These are phyloP conservation scores for Chrysanthemum lavandulifolium DNA, from an alignment of 129 eudicot genomes.

Conservation along the genomic window DNA sequence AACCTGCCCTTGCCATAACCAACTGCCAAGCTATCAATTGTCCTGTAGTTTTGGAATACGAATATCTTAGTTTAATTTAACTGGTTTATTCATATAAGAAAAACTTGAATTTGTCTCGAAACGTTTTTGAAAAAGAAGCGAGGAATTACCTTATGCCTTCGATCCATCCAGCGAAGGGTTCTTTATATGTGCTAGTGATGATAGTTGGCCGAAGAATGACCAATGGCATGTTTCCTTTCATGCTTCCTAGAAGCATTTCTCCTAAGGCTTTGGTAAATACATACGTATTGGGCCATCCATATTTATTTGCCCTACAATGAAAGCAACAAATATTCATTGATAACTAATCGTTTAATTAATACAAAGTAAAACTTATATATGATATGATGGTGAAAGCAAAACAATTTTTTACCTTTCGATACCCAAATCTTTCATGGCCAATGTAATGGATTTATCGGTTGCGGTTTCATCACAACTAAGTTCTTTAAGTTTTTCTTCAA, in stretches of 20 bases:
- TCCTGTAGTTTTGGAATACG: slow-evolving; percentile 31
- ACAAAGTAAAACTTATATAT: too few relatives aligned
- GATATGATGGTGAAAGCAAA: too few relatives aligned
- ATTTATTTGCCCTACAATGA: slow-evolving; percentile 6
- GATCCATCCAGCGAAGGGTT: slow-evolving; percentile 18
- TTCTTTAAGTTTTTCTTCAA: slow-evolving; percentile 38
- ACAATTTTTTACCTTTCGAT: slow-evolving; percentile 39
- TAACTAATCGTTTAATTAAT: too few relatives aligned
- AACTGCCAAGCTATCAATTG: slow-evolving; percentile 45
- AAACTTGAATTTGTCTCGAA: neutral
- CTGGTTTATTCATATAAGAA: neutral
- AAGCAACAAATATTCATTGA: neutral
- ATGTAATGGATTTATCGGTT: slow-evolving; percentile 32
- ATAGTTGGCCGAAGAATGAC: slow-evolving; percentile 18
- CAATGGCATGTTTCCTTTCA: slow-evolving; percentile 15
- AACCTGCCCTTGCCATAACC: slow-evolving; percentile 55
- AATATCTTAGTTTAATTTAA: neutral
- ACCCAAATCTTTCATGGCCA: slow-evolving; percentile 56
- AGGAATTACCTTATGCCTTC: slow-evolving; percentile 9
- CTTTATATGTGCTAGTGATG: slow-evolving; percentile 13
- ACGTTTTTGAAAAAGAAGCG: neutral
- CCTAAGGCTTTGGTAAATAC: slow-evolving; percentile 15
- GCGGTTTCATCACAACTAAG: slow-evolving; percentile 28
- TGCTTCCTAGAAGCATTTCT: slow-evolving; percentile 13
- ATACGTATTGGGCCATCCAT: slow-evolving; percentile 16